phyloP scores from a whole-genome alignment of 2,329 filamentous ascomycete species.

The Colletotrichum sp. region DNA sequence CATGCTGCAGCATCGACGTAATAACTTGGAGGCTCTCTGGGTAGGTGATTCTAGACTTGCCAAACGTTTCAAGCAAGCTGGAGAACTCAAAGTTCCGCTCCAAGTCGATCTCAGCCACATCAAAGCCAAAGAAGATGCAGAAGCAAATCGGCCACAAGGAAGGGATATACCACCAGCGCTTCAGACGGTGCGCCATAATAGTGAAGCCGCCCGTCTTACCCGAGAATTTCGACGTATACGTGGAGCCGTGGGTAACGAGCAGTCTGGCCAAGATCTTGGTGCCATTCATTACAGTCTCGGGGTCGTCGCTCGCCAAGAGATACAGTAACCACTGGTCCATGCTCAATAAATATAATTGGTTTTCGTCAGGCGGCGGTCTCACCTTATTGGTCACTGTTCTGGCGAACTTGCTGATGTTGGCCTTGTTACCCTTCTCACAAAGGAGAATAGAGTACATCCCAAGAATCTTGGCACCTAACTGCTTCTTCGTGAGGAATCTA shows the following conservation, averaged over 20 bases:
- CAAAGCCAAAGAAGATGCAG: conserved; percentile 84
- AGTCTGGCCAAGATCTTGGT: conserved; percentile 84
- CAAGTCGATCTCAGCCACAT: conserved; percentile 77
- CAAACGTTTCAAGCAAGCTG: conserved; percentile 77
- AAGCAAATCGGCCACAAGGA: conserved; percentile 88
- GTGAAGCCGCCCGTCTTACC: conserved; percentile 85
- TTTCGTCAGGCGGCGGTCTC: conserved; percentile 32
- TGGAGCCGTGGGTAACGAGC: conserved; percentile 79
- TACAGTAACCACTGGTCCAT: conserved; percentile 81
- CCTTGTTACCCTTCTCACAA: conserved; percentile 72
- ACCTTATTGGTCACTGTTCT: conserved; percentile 95
- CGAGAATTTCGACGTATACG: conserved; percentile 85
- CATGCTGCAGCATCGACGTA: conserved; percentile 85
- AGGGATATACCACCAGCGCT: conserved; percentile 86
- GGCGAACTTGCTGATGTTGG: conserved; percentile 84
- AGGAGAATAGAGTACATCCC: conserved; percentile 79
- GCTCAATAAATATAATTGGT: conserved; percentile 25
- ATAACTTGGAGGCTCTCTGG: conserved; percentile 83
- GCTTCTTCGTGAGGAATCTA: conserved; percentile 63
- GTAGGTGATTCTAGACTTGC: conserved; percentile 70
- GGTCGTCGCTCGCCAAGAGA: conserved; percentile 84
- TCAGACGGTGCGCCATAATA: conserved; percentile 82
- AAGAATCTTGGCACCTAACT: conserved; percentile 77
- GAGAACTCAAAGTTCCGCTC: conserved; percentile 76
- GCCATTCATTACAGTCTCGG: conserved; percentile 81